Base-by-base conservation (phyloP, 768 basidiomycete species). In the Kwoniella sp. region DNA sequence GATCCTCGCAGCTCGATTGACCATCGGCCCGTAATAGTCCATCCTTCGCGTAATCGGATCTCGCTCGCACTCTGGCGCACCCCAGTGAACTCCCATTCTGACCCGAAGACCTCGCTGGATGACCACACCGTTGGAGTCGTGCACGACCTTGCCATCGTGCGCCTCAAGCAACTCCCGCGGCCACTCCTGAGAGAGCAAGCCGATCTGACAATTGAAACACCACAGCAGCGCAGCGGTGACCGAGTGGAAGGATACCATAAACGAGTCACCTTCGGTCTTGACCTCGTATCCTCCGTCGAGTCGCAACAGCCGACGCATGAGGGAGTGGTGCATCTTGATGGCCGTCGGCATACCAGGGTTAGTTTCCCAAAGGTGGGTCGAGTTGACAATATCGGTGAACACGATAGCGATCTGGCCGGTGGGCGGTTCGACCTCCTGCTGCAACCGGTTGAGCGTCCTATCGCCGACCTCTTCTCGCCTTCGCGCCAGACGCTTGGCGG, bases 221-320 rank as follows among this genome's bases (percentile, higher is more conserved):
- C 89, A 99, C 79, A 89, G 84, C 15, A 96, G 75, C 0, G 89
- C 95, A 0, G 87, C 80, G 1, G 89, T 79, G 11, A 89, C 82
- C 2, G 84, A 88, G 2, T 89, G 87, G 80, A 99, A 99, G 19
- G 93, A 89, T 46, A 91, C 91, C 88, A 99, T 92, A 79, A 99
- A 99, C 0, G 93, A 84, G 67, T 98, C 95, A 25, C 95, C 95
- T 84, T 99, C 95, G 10, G 95, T 99, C 77, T 99, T 99, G 67
- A 98, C 93, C 76, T 96, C 90, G 73, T 98, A 99, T 0, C 95
- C 95, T 25, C 91, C 91, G 64, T 91, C 92, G 34, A 86, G 79
- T 25, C 93, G 83, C 27, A 96, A 77, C 55, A 86, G 84, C 5
- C 92, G 81, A 19, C 95, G 84, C 39, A 98, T 79, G 20, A 96